Conservation (phyloP, 345 rosid species). For the Populus pruinosa region DNA sequence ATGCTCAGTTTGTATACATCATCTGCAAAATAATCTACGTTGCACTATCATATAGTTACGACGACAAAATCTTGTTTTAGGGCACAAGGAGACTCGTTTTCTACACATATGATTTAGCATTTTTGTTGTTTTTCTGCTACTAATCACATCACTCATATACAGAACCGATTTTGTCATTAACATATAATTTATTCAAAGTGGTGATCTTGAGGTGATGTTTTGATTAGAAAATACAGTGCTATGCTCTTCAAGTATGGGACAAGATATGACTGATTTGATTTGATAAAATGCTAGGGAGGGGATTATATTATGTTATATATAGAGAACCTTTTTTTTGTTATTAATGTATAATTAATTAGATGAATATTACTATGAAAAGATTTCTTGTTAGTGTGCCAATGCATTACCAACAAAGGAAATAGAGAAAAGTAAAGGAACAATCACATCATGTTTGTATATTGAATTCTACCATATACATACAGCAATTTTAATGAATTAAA, state of each 20-base stretch:
- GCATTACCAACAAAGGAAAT: not conserved
- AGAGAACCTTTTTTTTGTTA: no score
- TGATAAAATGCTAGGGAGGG: not conserved
- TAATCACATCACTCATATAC: not conserved
- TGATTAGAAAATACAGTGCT: not conserved
- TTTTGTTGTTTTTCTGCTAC: not conserved
- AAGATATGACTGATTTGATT: not conserved
- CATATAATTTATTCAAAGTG: not conserved
- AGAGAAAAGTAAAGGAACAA: not conserved
- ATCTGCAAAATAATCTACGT: not conserved
- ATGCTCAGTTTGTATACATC: no score
- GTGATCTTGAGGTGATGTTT: not conserved
- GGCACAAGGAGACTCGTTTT: no score
- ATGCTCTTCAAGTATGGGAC: not conserved
- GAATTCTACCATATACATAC: no score
- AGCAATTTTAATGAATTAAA: no score
- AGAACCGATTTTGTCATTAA: no score
- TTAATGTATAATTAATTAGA: no score
- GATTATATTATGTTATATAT: not conserved
- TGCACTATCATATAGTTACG: not conserved
- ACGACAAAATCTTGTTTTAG: no score
- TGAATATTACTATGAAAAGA: not conserved
- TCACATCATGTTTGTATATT: not conserved
- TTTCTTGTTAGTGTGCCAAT: not conserved
- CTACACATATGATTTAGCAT: not conserved